Evolutionary conservation across 192 early-diverging fungal genomes (phyloP), one percentile per base, ranked within the genome.

Genomic region (Chytriomyces confervae): DNA sequence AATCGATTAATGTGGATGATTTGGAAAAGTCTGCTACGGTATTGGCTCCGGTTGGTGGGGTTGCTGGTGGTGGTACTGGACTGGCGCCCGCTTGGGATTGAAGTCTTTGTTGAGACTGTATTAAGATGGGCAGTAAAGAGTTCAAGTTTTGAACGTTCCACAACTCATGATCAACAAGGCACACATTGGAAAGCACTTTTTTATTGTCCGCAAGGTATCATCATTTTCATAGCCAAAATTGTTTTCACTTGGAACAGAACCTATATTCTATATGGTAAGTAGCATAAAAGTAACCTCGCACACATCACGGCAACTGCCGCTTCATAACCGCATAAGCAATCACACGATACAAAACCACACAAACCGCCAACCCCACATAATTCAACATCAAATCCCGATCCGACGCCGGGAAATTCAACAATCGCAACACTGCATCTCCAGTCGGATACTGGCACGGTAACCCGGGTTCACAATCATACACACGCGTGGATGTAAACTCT

Each of bases 341-440:
- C 11, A 74, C 7, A n/a, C 72, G 57, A 6, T 74, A 74, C 20
- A 74, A 1, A 62, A 74, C 10, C 20, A 74, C 13, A 43, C 61
- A n/a, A 9, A 74, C 16, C 7, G 62, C 5, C 11, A 74, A 18
- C 6, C 72, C 72, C 2, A 74, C 44, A 23, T 62, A 46, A 43
- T 74, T 74, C 11, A 74, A 27, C 72, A 74, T 74, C 29, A 24
- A 13, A 63, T 74, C 72, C 7, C 53, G 61, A 18, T 61, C 72
- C 6, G 60, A 62, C 16, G 10, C 46, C 16, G 68, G 60, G 50
- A 86, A 84, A 11, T 60, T 77, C 23, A 86, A 67, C 7, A 86
- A 62, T 5, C 23, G 13, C 50, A 84, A 61, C 9, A 84, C 85
- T 48, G 79, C 76, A 7, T 45, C 63, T 36, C 85, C 85, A 16